These are phyloP conservation scores for Ustilago hordei DNA, from an alignment of 1,284 basidiomycete species.

Conservation along the genomic window DNA sequence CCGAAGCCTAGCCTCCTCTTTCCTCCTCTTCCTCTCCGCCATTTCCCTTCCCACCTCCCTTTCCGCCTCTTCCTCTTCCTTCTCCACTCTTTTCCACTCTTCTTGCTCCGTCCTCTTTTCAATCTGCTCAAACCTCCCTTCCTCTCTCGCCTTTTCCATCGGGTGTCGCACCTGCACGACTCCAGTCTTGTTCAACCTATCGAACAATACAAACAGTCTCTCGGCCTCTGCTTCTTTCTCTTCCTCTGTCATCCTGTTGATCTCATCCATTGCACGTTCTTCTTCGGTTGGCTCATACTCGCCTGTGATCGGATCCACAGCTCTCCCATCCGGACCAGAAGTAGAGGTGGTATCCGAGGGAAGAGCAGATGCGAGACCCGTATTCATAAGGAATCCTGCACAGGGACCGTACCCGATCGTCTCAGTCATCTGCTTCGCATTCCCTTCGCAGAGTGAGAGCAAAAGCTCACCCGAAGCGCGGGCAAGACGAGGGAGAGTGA, in stretches of 20 bases:
- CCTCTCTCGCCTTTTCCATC: slow-evolving; percentile 32
- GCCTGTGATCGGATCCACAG: slow-evolving; percentile 61
- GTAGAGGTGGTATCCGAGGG: slow-evolving; percentile 18
- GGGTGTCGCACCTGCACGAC: slow-evolving; percentile 58
- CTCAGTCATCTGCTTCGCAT: slow-evolving; percentile 47
- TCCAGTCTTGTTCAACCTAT: slow-evolving; percentile 57
- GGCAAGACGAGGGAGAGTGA: slow-evolving; percentile 45
- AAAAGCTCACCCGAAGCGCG: slow-evolving; percentile 58
- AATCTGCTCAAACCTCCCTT: slow-evolving; percentile 53
- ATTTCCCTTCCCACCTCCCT: slow-evolving; percentile 40
- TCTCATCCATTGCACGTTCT: slow-evolving; percentile 45
- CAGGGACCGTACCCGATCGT: slow-evolving; percentile 63
- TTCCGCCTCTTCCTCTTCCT: slow-evolving; percentile 48
- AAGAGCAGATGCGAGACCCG: slow-evolving; percentile 41
- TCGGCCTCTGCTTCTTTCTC: slow-evolving; percentile 64
- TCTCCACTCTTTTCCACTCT: slow-evolving; percentile 22
- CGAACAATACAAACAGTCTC: slow-evolving; percentile 59
- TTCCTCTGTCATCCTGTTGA: slow-evolving; percentile 50
- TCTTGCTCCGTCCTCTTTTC: slow-evolving; percentile 20
- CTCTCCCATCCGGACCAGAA: slow-evolving; percentile 21
- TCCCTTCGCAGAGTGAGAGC: slow-evolving; percentile 48
- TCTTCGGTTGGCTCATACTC: slow-evolving; percentile 45
- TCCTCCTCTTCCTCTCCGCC: slow-evolving; percentile 33
- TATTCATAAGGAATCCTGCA: slow-evolving; percentile 59
- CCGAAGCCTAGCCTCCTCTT: slow-evolving; percentile 28